Evolutionary conservation across 1,284 basidiomycete genomes (phyloP), one percentile per base, ranked within the genome.

Genomic region (Moesziomyces aphidis): DNA sequence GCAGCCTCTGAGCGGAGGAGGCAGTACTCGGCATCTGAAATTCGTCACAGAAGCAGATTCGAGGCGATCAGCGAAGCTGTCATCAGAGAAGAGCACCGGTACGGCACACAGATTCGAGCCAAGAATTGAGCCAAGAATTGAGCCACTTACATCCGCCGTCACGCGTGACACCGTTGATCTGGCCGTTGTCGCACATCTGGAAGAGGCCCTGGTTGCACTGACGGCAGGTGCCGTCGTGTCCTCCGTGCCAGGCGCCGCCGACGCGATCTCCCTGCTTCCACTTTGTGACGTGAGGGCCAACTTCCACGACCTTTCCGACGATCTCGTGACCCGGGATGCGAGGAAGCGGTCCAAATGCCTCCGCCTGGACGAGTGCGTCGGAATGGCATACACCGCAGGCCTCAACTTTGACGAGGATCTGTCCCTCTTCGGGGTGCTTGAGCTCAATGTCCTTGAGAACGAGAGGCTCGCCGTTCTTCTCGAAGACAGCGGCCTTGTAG

Each of bases 301-400:
- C 77, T 47, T 76, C 65, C 42, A 77, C 69, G 28, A 83, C 73
- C 55, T 79, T 68, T 63, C 81, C 80, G 7, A 82, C 79, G 46
- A 78, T 71, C 50, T 82, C 80, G 68, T 82, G 80, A 39, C 80
- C 80, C 0, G 78, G 68, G 7, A 76, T 67, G 17, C 79, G 44
- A 23, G 83, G 81, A 23, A 73, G 78, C 19, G 67, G 47, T 5
- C 61, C 67, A 22, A 72, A 67, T 8, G 23, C 53, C n/a, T 49
- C 69, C 17, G 55, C 34, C 52, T 67, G 59, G 6, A 66, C 69
- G 21, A 63, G 48, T 5, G 52, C 50, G 34, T 72, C 85, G 17
- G 95, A 97, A 86, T 98, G 96, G 87, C 96, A 99, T 85, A 99
- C 92, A 79, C 95, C 94, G 89, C 92, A 94, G 86, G 94, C 90